Evolutionary conservation across 2,329 filamentous ascomycete genomes (phyloP), one percentile per base, ranked within the genome.

Genomic region (Pezicula neosporulosa): DNA sequence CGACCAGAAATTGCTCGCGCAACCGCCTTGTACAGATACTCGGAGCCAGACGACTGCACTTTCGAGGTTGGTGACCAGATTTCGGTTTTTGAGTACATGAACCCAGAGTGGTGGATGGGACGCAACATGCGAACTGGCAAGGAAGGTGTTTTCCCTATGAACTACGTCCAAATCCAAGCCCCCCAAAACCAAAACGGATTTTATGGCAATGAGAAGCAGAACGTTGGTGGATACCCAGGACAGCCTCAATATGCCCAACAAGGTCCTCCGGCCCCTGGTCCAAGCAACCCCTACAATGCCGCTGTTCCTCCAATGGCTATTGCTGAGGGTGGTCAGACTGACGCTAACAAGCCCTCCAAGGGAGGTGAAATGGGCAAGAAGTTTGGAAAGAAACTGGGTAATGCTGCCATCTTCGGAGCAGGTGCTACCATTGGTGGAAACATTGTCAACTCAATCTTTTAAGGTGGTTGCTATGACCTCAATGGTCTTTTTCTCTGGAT

Each of bases 71-170:
- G 92, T 66, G 93, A 97, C 72, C 77, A 79, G 57, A 78, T 97
- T 60, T 80, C 83, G 53, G 88, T 97, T 19, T 82, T 84, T 59
- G 90, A 96, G 72, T 92, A 96, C 75, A 94, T 96, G 87, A 97
- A 97, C 72, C 83, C 86, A 56, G 92, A 97, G 71, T 97, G 93
- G 93, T 97, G 91, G 90, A 86, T 90, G 77, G 93, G 93, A 60
- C 83, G 82, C 61, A 96, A 96, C 71, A 77, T 86, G 64, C 84
- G 90, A 48, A 96, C 91, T 8, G 87, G 87, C 50, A 74, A 82
- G 60, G 90, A 96, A 72, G 93, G 93, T 62, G 96, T 97, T 68
- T 97, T 97, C 79, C 93, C 93, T n/a, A 83, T 87, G 61, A 90
- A 82, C 68, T 97, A 97, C 67, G 92, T 96, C 56, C 76, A 89